These are phyloP conservation scores for Plantago elongata DNA, from an alignment of 257 asterid species.

Conservation along the genomic window DNA sequence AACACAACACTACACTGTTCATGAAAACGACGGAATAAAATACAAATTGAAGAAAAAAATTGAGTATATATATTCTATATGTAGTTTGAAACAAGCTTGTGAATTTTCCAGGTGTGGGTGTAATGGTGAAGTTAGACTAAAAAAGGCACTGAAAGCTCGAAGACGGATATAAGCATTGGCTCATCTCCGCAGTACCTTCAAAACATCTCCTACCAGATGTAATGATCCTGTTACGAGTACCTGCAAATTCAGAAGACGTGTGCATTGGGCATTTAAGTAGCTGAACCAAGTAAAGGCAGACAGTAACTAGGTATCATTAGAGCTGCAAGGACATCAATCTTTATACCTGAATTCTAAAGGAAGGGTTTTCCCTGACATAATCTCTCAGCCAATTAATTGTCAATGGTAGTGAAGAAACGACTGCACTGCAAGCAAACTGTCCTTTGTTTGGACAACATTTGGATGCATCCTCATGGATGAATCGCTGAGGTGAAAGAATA, in stretches of 20 bases:
- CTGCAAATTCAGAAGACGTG: constrained; percentile 27
- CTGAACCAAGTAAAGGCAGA: not conserved
- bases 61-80: too few species aligned
- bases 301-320: not conserved
- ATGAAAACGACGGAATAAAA: too few species aligned
- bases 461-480: constrained; percentile 37
- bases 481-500: constrained; percentile 43
- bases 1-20: too few species aligned
- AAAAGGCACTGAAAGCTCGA: not conserved
- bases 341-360: constrained; percentile 66
- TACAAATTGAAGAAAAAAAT: too few species aligned
- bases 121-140: not conserved
- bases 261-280: not conserved
- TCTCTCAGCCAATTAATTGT: constrained; percentile 72
- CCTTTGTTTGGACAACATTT: constrained; percentile 42
- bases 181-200: constrained; percentile 64
- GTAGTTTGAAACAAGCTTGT: too few species aligned
- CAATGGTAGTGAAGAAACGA: constrained; percentile 73
- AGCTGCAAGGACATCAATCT: not conserved
- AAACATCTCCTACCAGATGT: constrained; percentile 87
- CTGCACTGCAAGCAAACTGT: constrained; percentile 58
- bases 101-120: too few species aligned
- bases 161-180: constrained; percentile 13
- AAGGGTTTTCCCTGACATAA: constrained; percentile 57
- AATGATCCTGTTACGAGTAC: constrained; percentile 94